Base-by-base conservation (phyloP, 2,329 filamentous ascomycete species). In the Aspergillus fumigatiaffinis region DNA sequence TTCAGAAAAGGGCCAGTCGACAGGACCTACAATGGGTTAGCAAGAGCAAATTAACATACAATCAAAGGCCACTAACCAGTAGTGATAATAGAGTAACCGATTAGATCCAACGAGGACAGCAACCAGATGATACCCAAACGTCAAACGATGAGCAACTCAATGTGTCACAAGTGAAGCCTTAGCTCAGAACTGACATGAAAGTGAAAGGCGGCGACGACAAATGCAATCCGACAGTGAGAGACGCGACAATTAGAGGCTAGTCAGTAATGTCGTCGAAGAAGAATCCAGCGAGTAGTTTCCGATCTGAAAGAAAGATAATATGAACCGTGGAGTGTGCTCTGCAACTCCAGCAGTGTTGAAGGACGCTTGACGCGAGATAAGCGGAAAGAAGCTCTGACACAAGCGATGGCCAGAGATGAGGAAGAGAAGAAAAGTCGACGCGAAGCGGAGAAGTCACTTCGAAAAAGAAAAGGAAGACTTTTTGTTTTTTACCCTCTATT, bases 161-260 rank as follows among this genome's bases (percentile, higher is more conserved):
- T 44, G 53, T 51, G 44, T 53, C 55, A 35, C 50, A 47, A 56
- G 51, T 49, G 51, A 62, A 56, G 55, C 49, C 55, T 52, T 48
- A 56, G 48, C 46, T 42, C 57, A 51, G 25, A 49, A 54, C 28
- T 38, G 47, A 52, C 23, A 29, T 56, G 48, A 55, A 55, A 56
- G 50, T 29, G 46, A 60, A 62, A 58, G 62, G 63, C 55, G 56
- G 44, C 23, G 67, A 66, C 52, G 57, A 61, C 55, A 62, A 61
- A 65, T 64, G 60, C 58, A 61, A 66, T 64, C 60, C 55, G 55
- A 63, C 61, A 61, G 66, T 61, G 62, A 61, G 56, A 56, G 52
- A 54, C 52, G 38, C 46, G 51, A 55, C 29, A 54, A 57, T 57
- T 54, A 62, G 52, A 52, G 47, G 54, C 52, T 26, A 21, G 42